Percentiles rank a stretch among this genome's conserved stretches.
Evolutionary conservation across 352 stramenopile species (phyloP).

Genomic region (Phytophthora sp.): DNA sequence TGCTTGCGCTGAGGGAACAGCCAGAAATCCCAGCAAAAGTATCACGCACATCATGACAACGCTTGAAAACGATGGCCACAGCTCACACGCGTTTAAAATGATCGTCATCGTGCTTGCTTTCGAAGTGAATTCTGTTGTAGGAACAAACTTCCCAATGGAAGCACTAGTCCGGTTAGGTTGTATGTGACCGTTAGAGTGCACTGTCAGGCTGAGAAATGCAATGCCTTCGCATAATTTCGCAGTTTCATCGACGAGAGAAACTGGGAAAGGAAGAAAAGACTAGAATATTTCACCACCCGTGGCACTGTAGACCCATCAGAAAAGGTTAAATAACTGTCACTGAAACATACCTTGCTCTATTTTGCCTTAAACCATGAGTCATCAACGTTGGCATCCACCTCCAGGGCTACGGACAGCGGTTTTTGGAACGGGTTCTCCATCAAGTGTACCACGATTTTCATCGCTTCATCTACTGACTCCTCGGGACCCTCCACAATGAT

Average conservation of each 20-base stretch:
- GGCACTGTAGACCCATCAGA: no score
- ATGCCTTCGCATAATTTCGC: no score
- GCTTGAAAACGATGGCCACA: slow-evolving; percentile 4
- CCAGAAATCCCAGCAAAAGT: slow-evolving; percentile 31
- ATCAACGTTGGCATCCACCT: slow-evolving; percentile 95
- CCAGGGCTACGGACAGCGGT: slow-evolving; percentile 86
- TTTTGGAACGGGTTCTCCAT: slow-evolving; percentile 99
- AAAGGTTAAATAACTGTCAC: no score
- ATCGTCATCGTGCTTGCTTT: background rate
- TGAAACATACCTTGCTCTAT: slow-evolving; percentile 62
- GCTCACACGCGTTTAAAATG: background rate
- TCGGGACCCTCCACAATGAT: slow-evolving; percentile 99
- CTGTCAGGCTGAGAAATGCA: no score
- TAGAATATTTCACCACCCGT: no score
- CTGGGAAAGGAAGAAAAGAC: no score
- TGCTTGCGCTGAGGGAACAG: slow-evolving; percentile 22
- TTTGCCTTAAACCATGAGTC: slow-evolving; percentile 99
- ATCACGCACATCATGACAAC: slow-evolving; percentile 3
- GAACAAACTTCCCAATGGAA: background rate
- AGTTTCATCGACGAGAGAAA: no score
- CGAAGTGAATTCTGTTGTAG: background rate
- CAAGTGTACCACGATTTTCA: slow-evolving; percentile 86
- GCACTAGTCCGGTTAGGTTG: no score
- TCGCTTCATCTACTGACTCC: slow-evolving; percentile 94
- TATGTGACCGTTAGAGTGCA: no score